Evolutionary conservation across 192 early-diverging fungal species (phyloP).

Genomic region (Coemansia sp.): DNA sequence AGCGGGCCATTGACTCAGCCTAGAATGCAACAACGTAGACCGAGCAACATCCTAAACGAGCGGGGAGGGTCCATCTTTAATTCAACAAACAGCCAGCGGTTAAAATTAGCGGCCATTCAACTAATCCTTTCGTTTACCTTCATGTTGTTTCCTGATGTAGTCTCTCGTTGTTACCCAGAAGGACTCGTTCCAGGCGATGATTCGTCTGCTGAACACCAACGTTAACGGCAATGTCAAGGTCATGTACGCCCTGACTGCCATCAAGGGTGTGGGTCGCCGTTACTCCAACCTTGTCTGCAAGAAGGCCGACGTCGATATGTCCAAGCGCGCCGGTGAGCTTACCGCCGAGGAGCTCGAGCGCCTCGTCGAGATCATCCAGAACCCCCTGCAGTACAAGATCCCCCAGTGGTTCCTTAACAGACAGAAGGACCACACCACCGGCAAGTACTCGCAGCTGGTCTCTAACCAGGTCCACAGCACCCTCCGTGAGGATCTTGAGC

Average conservation of each 20-base stretch:
- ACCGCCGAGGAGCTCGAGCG: slow-evolving; percentile 98
- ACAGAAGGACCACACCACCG: slow-evolving; percentile 97
- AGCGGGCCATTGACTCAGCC: too few relatives aligned
- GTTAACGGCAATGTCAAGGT: slow-evolving; percentile 94
- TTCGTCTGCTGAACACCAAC: slow-evolving; percentile 99
- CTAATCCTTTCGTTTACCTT: neutral
- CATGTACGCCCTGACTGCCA: slow-evolving; percentile 94
- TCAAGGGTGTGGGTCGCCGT: slow-evolving; percentile 98
- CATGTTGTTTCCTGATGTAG: slow-evolving; percentile 22
- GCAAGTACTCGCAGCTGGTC: slow-evolving; percentile 93
- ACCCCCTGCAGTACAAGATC: slow-evolving; percentile 99
- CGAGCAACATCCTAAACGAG: too few relatives aligned
- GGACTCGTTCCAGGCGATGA: slow-evolving; percentile 95
- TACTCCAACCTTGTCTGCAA: slow-evolving; percentile 99
- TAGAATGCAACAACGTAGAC: too few relatives aligned
- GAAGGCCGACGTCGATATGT: slow-evolving; percentile 98
- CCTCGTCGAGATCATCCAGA: slow-evolving; percentile 97
- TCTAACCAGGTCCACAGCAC: slow-evolving; percentile 95
- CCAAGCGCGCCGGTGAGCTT: slow-evolving; percentile 98
- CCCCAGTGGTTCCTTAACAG: slow-evolving; percentile 99
- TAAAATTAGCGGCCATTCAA: neutral
- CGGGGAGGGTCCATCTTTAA: too few relatives aligned
- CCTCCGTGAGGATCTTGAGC: slow-evolving; percentile 98
- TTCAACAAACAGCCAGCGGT: too few relatives aligned
- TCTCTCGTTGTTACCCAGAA: slow-evolving; percentile 90